Base-by-base conservation (phyloP, 768 basidiomycete genomes). In the Ephemerocybe angulata region DNA sequence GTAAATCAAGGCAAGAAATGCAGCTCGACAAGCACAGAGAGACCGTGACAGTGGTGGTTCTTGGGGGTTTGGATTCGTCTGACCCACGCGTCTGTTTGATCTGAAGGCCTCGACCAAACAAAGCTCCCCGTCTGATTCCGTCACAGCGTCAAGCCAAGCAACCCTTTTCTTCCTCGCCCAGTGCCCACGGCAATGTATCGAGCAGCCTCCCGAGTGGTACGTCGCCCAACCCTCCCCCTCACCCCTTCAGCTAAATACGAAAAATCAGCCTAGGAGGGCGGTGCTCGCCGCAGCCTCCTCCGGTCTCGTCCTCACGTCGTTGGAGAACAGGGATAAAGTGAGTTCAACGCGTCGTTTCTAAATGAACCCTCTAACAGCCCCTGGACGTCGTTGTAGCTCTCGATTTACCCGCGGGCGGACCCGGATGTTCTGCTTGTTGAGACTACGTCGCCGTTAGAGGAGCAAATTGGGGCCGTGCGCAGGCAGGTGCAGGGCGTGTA, bases 331-430 rank as follows among this genome's bases (percentile, higher is more conserved):
- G 50, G 70, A 72, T 49, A 73, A 73, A 65, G 72, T 72, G 47
- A 51, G 25, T 59, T 27, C 10, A 53, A 22, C 24, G 48, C n/a
- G 24, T 30, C 5, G 40, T 53, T 19, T 6, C 7, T 10, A 17
- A 52, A 33, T n/a, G n/a, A 35, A 33, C 24, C 25, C 21, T 21
- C 27, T 22, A 38, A 22, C 27, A 22, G 40, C n/a, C 22, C 7
- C 17, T 19, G 15, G 29, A 15, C 43, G 1, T n/a, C n/a, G n/a
- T 24, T 29, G n/a, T 67, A 98, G 94, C 83, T 88, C 50, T 83
- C 93, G 25, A 90, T 98, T 72, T 97, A 98, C 74, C 80, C 90
- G 2, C 62, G 68, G 4, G 76, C 82, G 1, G 77, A 78, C 11
- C 71, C 79, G 6, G 84, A 88, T 12, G 70, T 93, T 35, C 61